Conservation (phyloP, 179 eudicot species). For the Monotropa hypopitys region DNA sequence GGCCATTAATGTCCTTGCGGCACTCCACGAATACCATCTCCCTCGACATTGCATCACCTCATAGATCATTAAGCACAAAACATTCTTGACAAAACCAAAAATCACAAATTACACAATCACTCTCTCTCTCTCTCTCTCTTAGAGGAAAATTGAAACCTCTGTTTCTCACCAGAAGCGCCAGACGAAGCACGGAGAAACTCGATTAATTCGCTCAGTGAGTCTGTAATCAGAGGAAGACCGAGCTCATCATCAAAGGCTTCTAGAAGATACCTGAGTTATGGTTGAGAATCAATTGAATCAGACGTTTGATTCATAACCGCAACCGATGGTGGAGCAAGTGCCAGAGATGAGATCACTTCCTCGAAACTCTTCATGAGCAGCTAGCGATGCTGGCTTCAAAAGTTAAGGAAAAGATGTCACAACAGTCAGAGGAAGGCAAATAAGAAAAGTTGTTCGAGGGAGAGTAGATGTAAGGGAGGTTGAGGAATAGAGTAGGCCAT, state of each 20-base stretch:
- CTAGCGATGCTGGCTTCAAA: too few relatives aligned
- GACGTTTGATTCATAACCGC: constrained; percentile 15
- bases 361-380: constrained; percentile 61
- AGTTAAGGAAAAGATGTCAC: too few relatives aligned
- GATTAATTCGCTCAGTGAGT: not conserved
- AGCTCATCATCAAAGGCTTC: constrained; percentile 50
- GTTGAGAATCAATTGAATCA: constrained; percentile 23
- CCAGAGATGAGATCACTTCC: constrained; percentile 33
- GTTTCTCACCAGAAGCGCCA: constrained; percentile 17
- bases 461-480: too few relatives aligned
- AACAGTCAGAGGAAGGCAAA: too few relatives aligned
- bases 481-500: too few relatives aligned
- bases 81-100: not conserved
- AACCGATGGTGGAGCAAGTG: not conserved
- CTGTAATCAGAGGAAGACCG: constrained; percentile 30
- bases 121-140: not conserved
- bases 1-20: constrained; percentile 12
- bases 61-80: not conserved
- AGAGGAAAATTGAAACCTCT: not conserved
- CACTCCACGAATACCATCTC: constrained; percentile 13
- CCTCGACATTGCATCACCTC: constrained; percentile 13
- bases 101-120: not conserved
- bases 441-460: too few relatives aligned
- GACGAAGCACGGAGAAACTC: constrained; percentile 26
- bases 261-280: constrained; percentile 34